Evolutionary conservation across 306 rosid species (phyloP), one percentile per base, ranked within the genome.

Genomic region (Aeschynomene evenia): DNA sequence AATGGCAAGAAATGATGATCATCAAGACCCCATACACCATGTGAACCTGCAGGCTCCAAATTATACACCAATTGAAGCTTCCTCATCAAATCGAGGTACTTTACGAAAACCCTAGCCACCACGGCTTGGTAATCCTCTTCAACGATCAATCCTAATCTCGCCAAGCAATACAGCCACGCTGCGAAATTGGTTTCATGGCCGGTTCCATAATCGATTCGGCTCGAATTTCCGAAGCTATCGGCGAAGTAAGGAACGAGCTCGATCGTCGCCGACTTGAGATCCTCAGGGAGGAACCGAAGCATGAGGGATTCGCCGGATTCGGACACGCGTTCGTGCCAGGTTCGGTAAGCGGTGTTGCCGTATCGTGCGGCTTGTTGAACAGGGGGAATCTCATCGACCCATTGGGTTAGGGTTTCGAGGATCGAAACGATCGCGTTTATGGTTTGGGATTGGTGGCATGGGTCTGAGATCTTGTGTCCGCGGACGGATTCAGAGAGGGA

Each of bases 1-100:
- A 88, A 94, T 0, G 97, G 99, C 33, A 94, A 49, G 62, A 94
- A 90, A 53, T 91, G 97, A 29, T 91, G 91, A 72, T 94, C 99
- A 43, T 94, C 99, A 3, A 94, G 96, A 3, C 99, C 99, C 99
- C 99, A 94, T 15, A 94, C 99, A 6, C 99, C 99, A 58, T 94
- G 99, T 0, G 99, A 94, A 33, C 99, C 99, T 0, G 99, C 99
- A 12, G 99, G 99, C 59, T 95, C 99, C 73, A 95, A 68, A 66
- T 73, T 79, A 66, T 95, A 95, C 69, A 81, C 85, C 73, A 79
- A 55, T 77, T 95, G 99, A 83, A 95, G 75, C 67, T 89, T 91
- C 80, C 99, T 85, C 99, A 91, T 95, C 73, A 95, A 9, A 2
- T 89, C 99, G 24, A 95, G 62, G 64, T 95, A 95, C 80, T 79